Evolutionary conservation across 2,329 filamentous ascomycete species (phyloP).

Genomic region (Stagonosporopsis cucurbitacearum): DNA sequence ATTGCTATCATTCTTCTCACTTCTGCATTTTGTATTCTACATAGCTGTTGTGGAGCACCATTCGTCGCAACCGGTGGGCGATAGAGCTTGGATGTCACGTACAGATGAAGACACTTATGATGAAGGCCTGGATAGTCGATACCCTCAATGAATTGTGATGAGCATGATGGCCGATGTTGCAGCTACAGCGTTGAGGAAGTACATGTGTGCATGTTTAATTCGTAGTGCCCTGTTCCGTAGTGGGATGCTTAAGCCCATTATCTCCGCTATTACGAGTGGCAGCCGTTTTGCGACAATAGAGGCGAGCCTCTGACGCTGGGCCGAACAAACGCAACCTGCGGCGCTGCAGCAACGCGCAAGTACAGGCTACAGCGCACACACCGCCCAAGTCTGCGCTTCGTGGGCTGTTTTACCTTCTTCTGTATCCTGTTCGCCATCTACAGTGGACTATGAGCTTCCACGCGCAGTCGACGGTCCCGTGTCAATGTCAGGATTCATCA

Average conservation of each 20-base stretch:
- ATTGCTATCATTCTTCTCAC: conserved; percentile 20
- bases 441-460: not conserved
- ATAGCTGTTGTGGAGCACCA: conserved; percentile 21
- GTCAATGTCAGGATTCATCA: not conserved
- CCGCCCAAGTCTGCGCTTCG: not conserved
- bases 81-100: not conserved
- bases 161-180: not conserved
- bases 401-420: not conserved
- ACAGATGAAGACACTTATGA: conserved; percentile 1
- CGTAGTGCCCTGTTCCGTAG: not conserved
- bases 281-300: not conserved
- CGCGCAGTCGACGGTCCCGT: not conserved
- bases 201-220: too few relatives aligned
- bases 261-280: conserved; percentile 1
- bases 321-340: conserved; percentile 19
- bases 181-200: too few relatives aligned
- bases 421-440: not conserved
- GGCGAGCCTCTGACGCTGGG: conserved; percentile 23
- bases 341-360: conserved; percentile 1
- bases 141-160: conserved; percentile 4
- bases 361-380: conserved; percentile 1
- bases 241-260: conserved; percentile 12
- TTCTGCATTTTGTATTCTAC: conserved; percentile 37
- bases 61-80: conserved; percentile 20
- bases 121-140: conserved; percentile 8